A percentile compares a stretch with the other conserved stretches of the same genome.
Conservation (phyloP, 805 yeast species). For the Ogataea chonburiensis region DNA sequence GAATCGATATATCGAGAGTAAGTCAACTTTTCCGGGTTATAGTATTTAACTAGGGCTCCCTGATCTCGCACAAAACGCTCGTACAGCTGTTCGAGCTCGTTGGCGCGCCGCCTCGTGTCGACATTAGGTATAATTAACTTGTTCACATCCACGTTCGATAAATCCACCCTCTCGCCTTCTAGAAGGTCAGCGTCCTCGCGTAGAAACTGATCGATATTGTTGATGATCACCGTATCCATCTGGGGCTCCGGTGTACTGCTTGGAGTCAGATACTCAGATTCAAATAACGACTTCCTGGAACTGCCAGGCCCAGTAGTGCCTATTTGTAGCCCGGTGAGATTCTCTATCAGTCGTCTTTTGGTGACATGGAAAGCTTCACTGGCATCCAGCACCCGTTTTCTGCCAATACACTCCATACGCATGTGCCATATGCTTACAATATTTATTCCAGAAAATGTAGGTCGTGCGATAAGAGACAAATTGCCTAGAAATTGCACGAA, state of each 20-base stretch:
- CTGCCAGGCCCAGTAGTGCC: neutral
- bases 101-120: slow-evolving; percentile 9
- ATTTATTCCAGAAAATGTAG: slow-evolving; percentile 1
- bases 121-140: slow-evolving; percentile 16
- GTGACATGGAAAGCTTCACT: slow-evolving; percentile 6
- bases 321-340: slow-evolving; percentile 8
- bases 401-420: slow-evolving; percentile 7
- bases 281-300: slow-evolving; percentile 11
- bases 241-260: neutral
- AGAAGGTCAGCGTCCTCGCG: slow-evolving; percentile 22
- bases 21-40: slow-evolving; percentile 24
- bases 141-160: slow-evolving; percentile 15
- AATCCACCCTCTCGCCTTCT: slow-evolving; percentile 12
- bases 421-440: slow-evolving; percentile 1
- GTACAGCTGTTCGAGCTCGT: slow-evolving; percentile 24
- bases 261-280: slow-evolving; percentile 14
- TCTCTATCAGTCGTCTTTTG: slow-evolving; percentile 10
- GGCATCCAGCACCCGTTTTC: slow-evolving; percentile 7
- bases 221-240: slow-evolving; percentile 19
- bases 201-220: slow-evolving; percentile 28
- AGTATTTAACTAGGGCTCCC: slow-evolving; percentile 27
- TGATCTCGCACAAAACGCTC: slow-evolving; percentile 21
- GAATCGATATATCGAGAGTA: slow-evolving; percentile 19
- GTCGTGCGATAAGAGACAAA: slow-evolving; percentile 9
- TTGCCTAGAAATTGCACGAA: slow-evolving; percentile 9